Base-by-base conservation (phyloP, 176 grass and related monocot genomes). In the Phyllostachys edulis region DNA sequence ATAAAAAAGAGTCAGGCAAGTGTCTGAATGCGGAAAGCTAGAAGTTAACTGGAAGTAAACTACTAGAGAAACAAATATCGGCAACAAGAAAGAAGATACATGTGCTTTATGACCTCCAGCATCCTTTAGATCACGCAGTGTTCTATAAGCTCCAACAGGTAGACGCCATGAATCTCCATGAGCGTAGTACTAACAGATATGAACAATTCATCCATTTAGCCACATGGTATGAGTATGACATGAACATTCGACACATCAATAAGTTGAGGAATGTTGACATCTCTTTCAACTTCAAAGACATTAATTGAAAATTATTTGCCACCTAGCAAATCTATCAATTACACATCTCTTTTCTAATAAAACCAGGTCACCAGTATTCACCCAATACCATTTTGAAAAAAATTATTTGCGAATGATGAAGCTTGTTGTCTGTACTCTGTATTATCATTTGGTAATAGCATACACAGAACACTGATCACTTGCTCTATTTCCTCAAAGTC, bases 101-200 rank as follows among this genome's bases (percentile, higher is more conserved):
- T 88, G 67, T 75, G 70, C 23, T 68, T 55, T 87, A 89, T 57
- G 73, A 94, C 96, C 96, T 98, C 93, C 93, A 49, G 91, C 72
- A 86, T 89, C 77, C 79, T 94, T 98, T 44, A 98, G 54, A 36
- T 86, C 56, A 87, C 29, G 36, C 59, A 98, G 71, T 50, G 85
- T 69, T 72, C 82, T 82, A 60, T 90, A 90, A 75, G 91, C 91
- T 61, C 96, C 91, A 65, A 1, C 20, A 38, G 96, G 93, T 17
- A 98, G 87, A 57, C 9, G 15, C 96, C 96, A 98, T 40, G 91
- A 91, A 89, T 94, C 85, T 77, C 96, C 96, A 75, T 92, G 84
- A 62, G 91, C 85, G 44, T 92, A 92, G 68, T 94, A 46, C 93
- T 95, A 74, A 60, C 21, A 84, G 26, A 81, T 54, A 85, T 60